Base-by-base conservation (phyloP, 441 rosid species). In the Gossypium schwendimanii region DNA sequence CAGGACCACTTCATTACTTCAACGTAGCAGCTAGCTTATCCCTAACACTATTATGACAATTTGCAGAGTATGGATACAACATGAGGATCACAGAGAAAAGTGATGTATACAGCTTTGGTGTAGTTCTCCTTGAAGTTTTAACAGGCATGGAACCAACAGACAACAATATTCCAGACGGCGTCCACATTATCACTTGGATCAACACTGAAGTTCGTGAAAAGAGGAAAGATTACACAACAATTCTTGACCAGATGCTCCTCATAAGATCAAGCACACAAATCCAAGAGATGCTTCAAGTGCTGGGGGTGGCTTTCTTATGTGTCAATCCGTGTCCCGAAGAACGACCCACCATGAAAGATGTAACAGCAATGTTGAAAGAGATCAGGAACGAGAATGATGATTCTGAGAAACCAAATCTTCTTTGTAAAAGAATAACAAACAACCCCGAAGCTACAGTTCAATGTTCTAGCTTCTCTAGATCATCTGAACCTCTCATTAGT, bases 51-150 rank as follows among this genome's bases (percentile, higher is more conserved):
- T 45, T 58, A 58, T 58, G 24, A 23, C 2, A 39, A 66, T 54
- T 71, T 75, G 75, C 84, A 91, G 98, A 94, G 73, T 93, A 86
- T 52, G 96, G 89, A 55, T 92, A 88, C 84, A 85, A 87, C 77
- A 82, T 86, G 70, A 84, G 83, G 84, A 89, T 90, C 78, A 92
- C 97, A 14, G 95, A 87, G 58, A 88, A 85, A 83, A 89, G 95
- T 44, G 98, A 94, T 74, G 97, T 94, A 39, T 92, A 92, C 84
- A 92, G 97, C 81, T 94, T 81, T 20, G 97, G 98, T 4, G 90
- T 94, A 8, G 92, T 94, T 15, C 84, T 94, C 67, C 79, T 94
- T 11, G 97, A 92, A 82, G 82, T 90, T 59, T 63, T 94, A 81
- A 90, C 98, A 2, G 95, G 92, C 9, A 92, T 81, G 72, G 90